These are phyloP conservation scores for Tolypocladium cylindrosporum DNA, from an alignment of 2,329 filamentous ascomycete species.

Conservation along the genomic window DNA sequence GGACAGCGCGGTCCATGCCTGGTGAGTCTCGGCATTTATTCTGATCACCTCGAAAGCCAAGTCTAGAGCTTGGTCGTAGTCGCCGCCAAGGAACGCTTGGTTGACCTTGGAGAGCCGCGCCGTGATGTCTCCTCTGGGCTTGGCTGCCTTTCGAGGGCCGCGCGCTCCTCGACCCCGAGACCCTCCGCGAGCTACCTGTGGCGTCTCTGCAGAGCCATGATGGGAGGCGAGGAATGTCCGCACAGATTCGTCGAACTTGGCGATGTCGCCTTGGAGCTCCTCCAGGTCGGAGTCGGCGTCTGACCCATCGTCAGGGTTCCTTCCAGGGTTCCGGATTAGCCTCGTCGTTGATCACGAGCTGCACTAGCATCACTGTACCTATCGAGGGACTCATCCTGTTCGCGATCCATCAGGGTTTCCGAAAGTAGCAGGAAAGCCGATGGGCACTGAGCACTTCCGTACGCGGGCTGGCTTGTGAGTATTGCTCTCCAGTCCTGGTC, in stretches of 20 bases:
- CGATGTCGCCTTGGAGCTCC: slow-evolving; percentile 32
- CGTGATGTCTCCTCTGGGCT: slow-evolving; percentile 64
- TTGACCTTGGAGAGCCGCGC: slow-evolving; percentile 56
- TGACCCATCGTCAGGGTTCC: slow-evolving; percentile 18
- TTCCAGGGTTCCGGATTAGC: slow-evolving; percentile 4
- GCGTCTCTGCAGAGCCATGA: slow-evolving; percentile 13
- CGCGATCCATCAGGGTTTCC: not conserved
- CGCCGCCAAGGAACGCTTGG: slow-evolving; percentile 52
- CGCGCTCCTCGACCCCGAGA: slow-evolving; percentile 20
- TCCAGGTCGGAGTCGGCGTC: slow-evolving; percentile 35
- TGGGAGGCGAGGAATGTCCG: slow-evolving; percentile 29
- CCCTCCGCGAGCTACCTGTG: slow-evolving; percentile 9
- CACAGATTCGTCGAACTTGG: slow-evolving; percentile 31
- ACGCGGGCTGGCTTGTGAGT: not conserved
- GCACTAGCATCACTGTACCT: not conserved
- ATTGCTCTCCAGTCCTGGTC: not conserved
- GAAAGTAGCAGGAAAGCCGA: not conserved
- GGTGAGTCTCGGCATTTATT: slow-evolving; percentile 57
- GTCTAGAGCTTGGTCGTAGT: slow-evolving; percentile 49
- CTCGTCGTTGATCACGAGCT: not conserved
- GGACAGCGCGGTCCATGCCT: slow-evolving; percentile 53
- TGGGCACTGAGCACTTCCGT: not conserved
- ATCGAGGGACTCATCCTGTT: not conserved
- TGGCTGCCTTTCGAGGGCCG: slow-evolving; percentile 50
- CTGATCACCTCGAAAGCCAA: slow-evolving; percentile 54